phyloP scores from a whole-genome alignment of 208 protist species.

The Trypanosoma theileri region DNA sequence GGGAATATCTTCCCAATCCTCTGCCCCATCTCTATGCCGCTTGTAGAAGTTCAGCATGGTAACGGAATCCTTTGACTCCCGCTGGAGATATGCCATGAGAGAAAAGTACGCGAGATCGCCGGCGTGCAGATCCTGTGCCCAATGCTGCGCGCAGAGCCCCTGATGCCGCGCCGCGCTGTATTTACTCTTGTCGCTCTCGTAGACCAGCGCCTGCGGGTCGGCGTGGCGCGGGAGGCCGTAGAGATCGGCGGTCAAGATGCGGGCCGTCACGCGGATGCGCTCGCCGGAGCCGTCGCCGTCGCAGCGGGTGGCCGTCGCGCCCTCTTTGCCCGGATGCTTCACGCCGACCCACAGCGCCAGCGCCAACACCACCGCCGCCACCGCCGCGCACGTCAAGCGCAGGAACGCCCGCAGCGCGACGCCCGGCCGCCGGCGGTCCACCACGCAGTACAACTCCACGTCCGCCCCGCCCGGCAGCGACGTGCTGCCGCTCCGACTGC shows the following conservation, averaged over 20 bases:
- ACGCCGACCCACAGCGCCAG: constrained; percentile 19
- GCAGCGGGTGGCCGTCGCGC: constrained; percentile 16
- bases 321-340: constrained; percentile 20
- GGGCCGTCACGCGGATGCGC: constrained; percentile 20
- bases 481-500: no score
- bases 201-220: constrained; percentile 7
- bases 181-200: constrained; percentile 10
- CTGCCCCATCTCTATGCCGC: constrained; percentile 15
- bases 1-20: constrained; percentile 22
- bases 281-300: constrained; percentile 3
- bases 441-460: no score
- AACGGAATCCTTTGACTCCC: constrained; percentile 17
- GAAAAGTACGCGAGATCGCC: constrained; percentile 30
- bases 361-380: constrained; percentile 4
- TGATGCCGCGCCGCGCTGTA: constrained; percentile 7
- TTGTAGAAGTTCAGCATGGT: constrained; percentile 28
- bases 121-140: constrained; percentile 22
- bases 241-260: constrained; percentile 23
- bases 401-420: constrained; percentile 22
- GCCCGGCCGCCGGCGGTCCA: constrained; percentile 2
- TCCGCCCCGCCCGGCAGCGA: no score
- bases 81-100: constrained; percentile 24
- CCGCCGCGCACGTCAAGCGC: constrained; percentile 13
- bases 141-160: constrained; percentile 13
- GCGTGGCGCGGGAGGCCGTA: constrained; percentile 8